Evolutionary conservation across 2,329 filamentous ascomycete genomes (phyloP), one percentile per base, ranked within the genome.

Genomic region (Fusarium liriodendri): DNA sequence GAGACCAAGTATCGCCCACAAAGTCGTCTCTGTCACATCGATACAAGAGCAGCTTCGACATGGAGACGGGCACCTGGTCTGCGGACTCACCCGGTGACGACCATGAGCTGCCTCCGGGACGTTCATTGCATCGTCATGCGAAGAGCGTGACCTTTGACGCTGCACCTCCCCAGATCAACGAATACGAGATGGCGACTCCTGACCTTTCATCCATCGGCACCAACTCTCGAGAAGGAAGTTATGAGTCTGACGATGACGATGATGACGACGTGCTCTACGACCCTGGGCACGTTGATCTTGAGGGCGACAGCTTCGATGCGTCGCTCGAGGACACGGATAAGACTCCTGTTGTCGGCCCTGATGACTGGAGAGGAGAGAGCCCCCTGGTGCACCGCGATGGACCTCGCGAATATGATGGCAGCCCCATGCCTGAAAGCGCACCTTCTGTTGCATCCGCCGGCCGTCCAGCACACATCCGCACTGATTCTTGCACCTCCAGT

Each of bases 61-160:
- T 90, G 10, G 90, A 94, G 71, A 90, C 85, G 61, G 89, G 89
- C 29, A 89, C 91, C 25, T 94, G 92, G 89, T 91, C 92, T 20
- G 90, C 91, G 6, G 91, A 94, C 47, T 88, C 89, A 20, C 87
- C 88, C 4, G 85, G 88, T 45, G 86, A 89, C 40, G 89, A 92
- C 47, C 86, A 86, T 50, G 84, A 91, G 61, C 85, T 92, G 18
- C 89, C 91, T 38, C 89, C 89, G 8, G 92, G 93, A 63, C 91
- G 90, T 74, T 89, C 88, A 14, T 87, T 95, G 47, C 93, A 95
- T 80, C 93, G 95, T 63, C 94, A 98, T 83, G 92, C 95, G 57
- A 99, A 99, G 87, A 98, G 95, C 79, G 97, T 99, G 67, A 99
- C 96, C 1, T 99, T 99, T 81, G 95, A 98, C 83, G 93, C 93